These are phyloP conservation scores for Fusarium sp. DNA, from an alignment of 2,329 filamentous ascomycete genomes.

Conservation along the genomic window DNA sequence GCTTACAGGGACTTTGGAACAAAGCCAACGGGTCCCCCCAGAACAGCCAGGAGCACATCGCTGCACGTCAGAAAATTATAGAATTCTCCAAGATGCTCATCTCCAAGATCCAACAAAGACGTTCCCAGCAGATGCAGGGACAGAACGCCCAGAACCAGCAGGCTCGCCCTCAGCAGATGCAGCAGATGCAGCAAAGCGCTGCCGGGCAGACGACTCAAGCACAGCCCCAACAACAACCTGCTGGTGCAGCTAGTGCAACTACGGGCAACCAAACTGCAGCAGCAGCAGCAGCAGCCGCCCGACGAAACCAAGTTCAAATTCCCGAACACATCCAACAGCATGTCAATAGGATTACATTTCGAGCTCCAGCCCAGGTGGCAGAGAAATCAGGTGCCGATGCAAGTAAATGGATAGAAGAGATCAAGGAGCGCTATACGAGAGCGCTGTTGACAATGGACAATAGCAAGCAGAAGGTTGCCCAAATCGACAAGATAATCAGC, in stretches of 20 bases:
- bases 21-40: slow-evolving; percentile 63
- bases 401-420: slow-evolving; percentile 63
- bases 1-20: slow-evolving; percentile 67
- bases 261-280: slow-evolving; percentile 28
- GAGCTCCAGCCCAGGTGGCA: slow-evolving; percentile 57
- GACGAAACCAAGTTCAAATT: slow-evolving; percentile 50
- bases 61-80: slow-evolving; percentile 68
- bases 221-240: slow-evolving; percentile 32
- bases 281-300: slow-evolving; percentile 41
- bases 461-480: slow-evolving; percentile 56
- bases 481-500: slow-evolving; percentile 59
- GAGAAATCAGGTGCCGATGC: slow-evolving; percentile 60
- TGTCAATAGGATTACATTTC: slow-evolving; percentile 63
- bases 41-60: slow-evolving; percentile 63
- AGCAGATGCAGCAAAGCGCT: slow-evolving; percentile 38
- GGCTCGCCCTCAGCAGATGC: slow-evolving; percentile 41
- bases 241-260: slow-evolving; percentile 13
- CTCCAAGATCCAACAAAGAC: slow-evolving; percentile 62
- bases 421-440: slow-evolving; percentile 62
- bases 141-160: slow-evolving; percentile 46
- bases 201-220: slow-evolving; percentile 44
- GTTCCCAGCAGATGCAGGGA: slow-evolving; percentile 52
- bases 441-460: slow-evolving; percentile 66
- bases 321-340: slow-evolving; percentile 62
- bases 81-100: slow-evolving; percentile 72